phyloP scores from a whole-genome alignment of 768 basidiomycete genomes.

The Boletus patriciae region DNA sequence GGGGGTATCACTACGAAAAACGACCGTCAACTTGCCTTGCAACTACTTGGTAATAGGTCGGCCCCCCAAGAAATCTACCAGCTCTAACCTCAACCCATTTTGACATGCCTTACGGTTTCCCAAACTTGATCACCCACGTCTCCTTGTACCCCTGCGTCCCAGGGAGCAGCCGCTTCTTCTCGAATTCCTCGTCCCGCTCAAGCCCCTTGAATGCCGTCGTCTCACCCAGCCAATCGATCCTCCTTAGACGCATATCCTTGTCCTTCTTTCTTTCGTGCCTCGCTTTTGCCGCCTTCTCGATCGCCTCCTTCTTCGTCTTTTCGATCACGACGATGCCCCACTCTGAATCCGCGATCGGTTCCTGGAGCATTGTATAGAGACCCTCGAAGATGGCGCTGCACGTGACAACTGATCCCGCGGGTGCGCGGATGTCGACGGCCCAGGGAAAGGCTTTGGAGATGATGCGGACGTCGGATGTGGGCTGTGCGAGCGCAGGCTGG shows the following conservation, averaged over 20 bases:
- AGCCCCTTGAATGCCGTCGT: constrained; percentile 60
- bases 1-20: not conserved
- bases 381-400: constrained; percentile 58
- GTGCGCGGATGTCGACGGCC: constrained; percentile 54
- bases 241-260: constrained; percentile 40
- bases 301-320: constrained; percentile 41
- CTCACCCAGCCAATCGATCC: constrained; percentile 68
- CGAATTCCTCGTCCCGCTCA: constrained; percentile 57
- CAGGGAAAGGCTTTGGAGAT: constrained; percentile 66
- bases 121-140: constrained; percentile 61
- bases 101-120: constrained; percentile 23
- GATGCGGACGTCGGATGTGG: constrained; percentile 43
- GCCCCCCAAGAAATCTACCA: not conserved
- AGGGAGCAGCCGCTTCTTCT: constrained; percentile 50
- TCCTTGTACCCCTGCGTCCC: constrained; percentile 43
- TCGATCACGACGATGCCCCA: constrained; percentile 57
- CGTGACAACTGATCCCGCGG: constrained; percentile 36
- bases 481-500: constrained; percentile 40
- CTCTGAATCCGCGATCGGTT: constrained; percentile 61
- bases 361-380: constrained; percentile 48
- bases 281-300: constrained; percentile 53
- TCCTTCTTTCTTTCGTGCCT: constrained; percentile 37
- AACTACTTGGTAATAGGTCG: no score
- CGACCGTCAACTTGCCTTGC: not conserved
- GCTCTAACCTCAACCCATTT: not conserved